A percentile compares a stretch with the other conserved stretches of the same genome.
Evolutionary conservation across 139 green algal genomes (phyloP).

Genomic region (Haematococcus lacustris): DNA sequence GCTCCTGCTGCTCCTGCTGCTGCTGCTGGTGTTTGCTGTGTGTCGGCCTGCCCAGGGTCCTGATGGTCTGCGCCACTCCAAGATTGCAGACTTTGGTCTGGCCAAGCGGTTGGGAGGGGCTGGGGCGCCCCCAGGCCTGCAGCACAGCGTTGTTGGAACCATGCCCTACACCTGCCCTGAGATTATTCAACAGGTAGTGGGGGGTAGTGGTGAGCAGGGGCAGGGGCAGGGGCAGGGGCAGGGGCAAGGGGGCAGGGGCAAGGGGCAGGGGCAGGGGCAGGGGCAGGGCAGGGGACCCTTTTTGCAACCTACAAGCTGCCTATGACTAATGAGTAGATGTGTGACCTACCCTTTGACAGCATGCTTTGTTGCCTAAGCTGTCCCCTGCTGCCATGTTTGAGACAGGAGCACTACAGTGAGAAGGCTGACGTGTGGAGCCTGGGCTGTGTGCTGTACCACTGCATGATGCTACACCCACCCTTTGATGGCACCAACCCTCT

Average conservation of each 20-base stretch:
- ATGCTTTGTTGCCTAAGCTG: too few relatives aligned
- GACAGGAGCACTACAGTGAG: conserved; percentile 43
- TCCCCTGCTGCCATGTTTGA: too few relatives aligned
- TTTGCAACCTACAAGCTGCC: too few relatives aligned
- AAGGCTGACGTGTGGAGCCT: conserved; percentile 49
- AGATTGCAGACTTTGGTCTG: conserved; percentile 48
- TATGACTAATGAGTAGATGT: too few relatives aligned
- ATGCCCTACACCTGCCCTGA: conserved; percentile 53
- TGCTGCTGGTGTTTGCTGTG: not conserved
- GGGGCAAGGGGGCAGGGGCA: too few relatives aligned
- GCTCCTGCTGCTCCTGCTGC: too few relatives aligned
- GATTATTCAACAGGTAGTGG: conserved; percentile 55
- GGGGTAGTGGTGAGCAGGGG: too few relatives aligned
- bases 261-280: too few relatives aligned
- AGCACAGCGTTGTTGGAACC: conserved; percentile 46
- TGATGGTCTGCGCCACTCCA: conserved; percentile 15
- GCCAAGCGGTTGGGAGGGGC: conserved; percentile 27
- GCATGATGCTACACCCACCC: conserved; percentile 34
- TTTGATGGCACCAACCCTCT: conserved; percentile 47
- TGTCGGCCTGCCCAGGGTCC: not conserved
- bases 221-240: too few relatives aligned
- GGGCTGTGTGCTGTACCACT: conserved; percentile 44
- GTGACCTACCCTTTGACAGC: not conserved
- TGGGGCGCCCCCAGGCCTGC: conserved; percentile 20
- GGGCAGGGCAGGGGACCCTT: too few relatives aligned